Evolutionary conservation across 768 basidiomycete genomes (phyloP).

Genomic region (Lactarius psammicola): DNA sequence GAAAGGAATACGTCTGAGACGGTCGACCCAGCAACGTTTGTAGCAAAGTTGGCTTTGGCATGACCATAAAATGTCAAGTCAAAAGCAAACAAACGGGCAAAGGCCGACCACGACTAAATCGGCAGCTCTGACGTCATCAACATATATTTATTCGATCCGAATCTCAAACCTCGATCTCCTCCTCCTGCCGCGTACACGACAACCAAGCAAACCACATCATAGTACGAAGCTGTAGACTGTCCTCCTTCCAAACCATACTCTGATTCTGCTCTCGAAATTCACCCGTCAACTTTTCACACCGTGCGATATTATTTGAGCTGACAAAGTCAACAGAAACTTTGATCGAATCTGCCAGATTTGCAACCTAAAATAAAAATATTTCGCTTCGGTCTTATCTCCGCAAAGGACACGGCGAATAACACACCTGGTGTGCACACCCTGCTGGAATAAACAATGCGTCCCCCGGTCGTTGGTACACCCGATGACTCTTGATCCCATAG

Average conservation of each 20-base stretch:
- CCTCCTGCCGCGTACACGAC: conserved; percentile 55
- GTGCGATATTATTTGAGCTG: conserved; percentile 84
- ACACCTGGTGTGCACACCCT: conserved; percentile 88
- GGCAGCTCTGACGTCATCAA: background rate
- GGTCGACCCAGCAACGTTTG: conserved; percentile 26
- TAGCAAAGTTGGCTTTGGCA: conserved; percentile 27
- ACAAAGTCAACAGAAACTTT: conserved; percentile 96
- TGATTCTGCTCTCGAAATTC: conserved; percentile 93
- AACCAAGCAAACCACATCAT: conserved; percentile 97
- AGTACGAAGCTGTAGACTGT: conserved; percentile 84
- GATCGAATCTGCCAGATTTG: conserved; percentile 91
- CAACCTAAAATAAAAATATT: conserved; percentile 53
- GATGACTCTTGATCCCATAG: conserved; percentile 70
- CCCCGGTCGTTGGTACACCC: conserved; percentile 87
- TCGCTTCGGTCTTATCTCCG: conserved; percentile 3
- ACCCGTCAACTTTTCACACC: conserved; percentile 80
- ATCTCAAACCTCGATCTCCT: conserved; percentile 29
- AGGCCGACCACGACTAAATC: background rate
- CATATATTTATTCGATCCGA: background rate
- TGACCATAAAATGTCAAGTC: background rate
- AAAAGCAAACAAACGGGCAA: background rate
- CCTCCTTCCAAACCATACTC: conserved; percentile 88
- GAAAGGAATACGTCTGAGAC: conserved; percentile 21
- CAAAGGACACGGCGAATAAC: conserved; percentile 27
- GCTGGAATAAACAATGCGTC: conserved; percentile 96